Base-by-base conservation (phyloP, 1,284 basidiomycete genomes). In the Leccinum insigne region DNA sequence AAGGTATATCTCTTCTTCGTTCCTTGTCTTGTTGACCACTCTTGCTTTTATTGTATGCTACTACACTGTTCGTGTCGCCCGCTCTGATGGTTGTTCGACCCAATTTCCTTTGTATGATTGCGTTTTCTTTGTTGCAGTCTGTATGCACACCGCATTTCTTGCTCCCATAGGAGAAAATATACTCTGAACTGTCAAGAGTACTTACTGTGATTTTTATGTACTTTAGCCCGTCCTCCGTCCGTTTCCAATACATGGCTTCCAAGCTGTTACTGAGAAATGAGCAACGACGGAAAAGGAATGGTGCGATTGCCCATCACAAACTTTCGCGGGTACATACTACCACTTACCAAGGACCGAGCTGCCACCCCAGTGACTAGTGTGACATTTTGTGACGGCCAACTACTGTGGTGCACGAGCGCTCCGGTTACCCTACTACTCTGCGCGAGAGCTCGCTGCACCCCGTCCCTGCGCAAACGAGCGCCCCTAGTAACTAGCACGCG, bases 131-230 rank as follows among this genome's bases (percentile, higher is more conserved):
- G 59, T 61, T 52, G 56, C 65, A 61, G 26, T 35, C 35, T 23
- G 29, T 67, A 69, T 75, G 73, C 70, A 75, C 29, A 16, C 38
- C 16, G 2, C 38, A 26, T 18, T 38, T 63, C 49, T 66, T 60
- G 58, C 35, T 61, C 59, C 38, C 60, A 21, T 65, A 68, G 67
- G 67, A n/a, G 42, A 60, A 67, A 62, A 62, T 60, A 65, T 68
- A 61, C 58, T 54, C 6, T 57, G 44, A 42, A 61, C 23, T 58
- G 40, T 18, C 57, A 35, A 26, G 68, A 69, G 23, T 58, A n/a
- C 16, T 56, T 10, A 16, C 23, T 56, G 54, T 26, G 11, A 6
- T 52, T 18, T 58, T 58, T 23, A 21, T 52, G 49, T 52, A 52
- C 49, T 14, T 52, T 52, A 52, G 49, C 21, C 21, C 7, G 21